Conservation (phyloP, 352 stramenopile species). For the Lagenidium giganteum region DNA sequence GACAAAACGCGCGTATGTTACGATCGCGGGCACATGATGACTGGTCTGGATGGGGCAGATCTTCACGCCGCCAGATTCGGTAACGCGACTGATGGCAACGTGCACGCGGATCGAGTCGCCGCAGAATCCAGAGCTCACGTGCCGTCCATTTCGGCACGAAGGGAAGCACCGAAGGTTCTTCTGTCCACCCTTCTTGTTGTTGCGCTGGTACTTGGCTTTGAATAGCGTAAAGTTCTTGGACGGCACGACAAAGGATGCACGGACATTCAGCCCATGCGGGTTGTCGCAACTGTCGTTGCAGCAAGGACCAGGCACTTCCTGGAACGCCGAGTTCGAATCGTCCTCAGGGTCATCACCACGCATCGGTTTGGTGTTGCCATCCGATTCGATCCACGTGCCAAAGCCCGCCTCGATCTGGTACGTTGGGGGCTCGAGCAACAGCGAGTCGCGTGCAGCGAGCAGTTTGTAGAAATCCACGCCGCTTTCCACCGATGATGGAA, state of each 20-base stretch:
- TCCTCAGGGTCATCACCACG: constrained; percentile 59
- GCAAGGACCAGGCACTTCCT: constrained; percentile 68
- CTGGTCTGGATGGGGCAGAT: constrained; percentile 74
- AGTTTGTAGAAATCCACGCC: constrained; percentile 79
- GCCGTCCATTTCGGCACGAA: constrained; percentile 69
- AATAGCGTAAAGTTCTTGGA: constrained; percentile 82
- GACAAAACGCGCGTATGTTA: constrained; percentile 67
- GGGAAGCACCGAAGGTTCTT: constrained; percentile 89
- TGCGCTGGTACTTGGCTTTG: constrained; percentile 76
- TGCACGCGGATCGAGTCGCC: constrained; percentile 82
- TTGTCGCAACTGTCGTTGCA: constrained; percentile 84
- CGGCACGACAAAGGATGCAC: constrained; percentile 72
- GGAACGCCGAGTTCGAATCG: constrained; percentile 62
- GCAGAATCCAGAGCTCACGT: constrained; percentile 84
- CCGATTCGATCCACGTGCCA: constrained; percentile 78
- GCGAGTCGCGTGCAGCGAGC: constrained; percentile 62
- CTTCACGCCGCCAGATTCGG: constrained; percentile 71
- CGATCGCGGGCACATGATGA: constrained; percentile 45
- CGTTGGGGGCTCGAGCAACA: constrained; percentile 69
- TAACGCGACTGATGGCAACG: constrained; percentile 70
- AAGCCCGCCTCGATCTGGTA: constrained; percentile 85
- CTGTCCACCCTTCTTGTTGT: constrained; percentile 88
- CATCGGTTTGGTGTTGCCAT: constrained; percentile 79
- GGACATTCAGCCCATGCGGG: constrained; percentile 71
- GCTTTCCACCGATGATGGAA: constrained; percentile 53